Percentiles rank a stretch among this genome's conserved stretches.
Evolutionary conservation across 805 yeast genomes (phyloP).

Genomic region (Kluyveromyces nonfermentans): DNA sequence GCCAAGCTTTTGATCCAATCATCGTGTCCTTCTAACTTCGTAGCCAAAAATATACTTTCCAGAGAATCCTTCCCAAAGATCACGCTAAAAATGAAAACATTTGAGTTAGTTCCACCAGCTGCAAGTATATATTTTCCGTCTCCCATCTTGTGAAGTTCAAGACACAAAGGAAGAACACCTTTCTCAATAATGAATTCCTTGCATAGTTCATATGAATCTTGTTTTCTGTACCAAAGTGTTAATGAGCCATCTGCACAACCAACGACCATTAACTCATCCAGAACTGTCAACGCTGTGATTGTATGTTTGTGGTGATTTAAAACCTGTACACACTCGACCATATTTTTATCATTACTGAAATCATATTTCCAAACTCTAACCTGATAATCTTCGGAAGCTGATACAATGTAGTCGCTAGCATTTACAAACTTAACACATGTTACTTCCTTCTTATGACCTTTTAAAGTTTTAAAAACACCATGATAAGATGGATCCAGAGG

Average conservation of each 20-base stretch:
- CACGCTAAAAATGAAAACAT: conserved; percentile 47
- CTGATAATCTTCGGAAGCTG: conserved; percentile 59
- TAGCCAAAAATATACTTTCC: conserved; percentile 28
- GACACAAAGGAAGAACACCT: conserved; percentile 22
- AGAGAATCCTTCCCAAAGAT: conserved; percentile 8
- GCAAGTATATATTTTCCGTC: conserved; percentile 40
- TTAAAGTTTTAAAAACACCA: conserved; percentile 49
- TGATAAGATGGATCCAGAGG: conserved; percentile 35
- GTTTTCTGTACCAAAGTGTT: conserved; percentile 37
- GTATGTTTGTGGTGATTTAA: conserved; percentile 40
- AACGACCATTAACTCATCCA: conserved; percentile 36
- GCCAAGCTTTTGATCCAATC: conserved; percentile 85
- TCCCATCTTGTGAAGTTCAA: conserved; percentile 18
- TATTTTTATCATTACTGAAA: conserved; percentile 4
- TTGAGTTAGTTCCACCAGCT: conserved; percentile 60
- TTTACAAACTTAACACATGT: conserved; percentile 58
- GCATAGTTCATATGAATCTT: conserved; percentile 13
- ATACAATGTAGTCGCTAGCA: conserved; percentile 36
- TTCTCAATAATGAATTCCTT: conserved; percentile 18
- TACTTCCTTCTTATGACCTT: conserved; percentile 52
- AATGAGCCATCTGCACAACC: conserved; percentile 60
- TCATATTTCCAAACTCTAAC: conserved; percentile 50
- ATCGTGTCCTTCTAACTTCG: conserved; percentile 79
- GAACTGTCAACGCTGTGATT: conserved; percentile 44
- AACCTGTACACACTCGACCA: conserved; percentile 19